Evolutionary conservation across 805 yeast genomes (phyloP), one percentile per base, ranked within the genome.

Genomic region (Nakazawaea sp.): DNA sequence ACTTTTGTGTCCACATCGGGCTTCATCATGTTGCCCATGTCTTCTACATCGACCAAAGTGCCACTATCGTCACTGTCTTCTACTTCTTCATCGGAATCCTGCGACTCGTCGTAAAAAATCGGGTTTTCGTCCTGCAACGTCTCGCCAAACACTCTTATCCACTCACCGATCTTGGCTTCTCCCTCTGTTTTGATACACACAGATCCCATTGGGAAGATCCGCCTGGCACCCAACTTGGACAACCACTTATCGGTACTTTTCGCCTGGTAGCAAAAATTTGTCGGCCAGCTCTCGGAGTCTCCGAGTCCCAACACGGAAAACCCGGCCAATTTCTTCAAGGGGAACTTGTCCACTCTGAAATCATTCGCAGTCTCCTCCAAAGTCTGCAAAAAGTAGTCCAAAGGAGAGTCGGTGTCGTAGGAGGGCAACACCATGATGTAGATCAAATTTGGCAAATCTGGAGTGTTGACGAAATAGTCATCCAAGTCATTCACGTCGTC

Each of bases 391-490:
- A 87, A 86, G 52, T 77, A 89, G 56, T 88, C 97, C 23, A 89
- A 68, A 11, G 97, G 96, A 1, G 94, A 84, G 55, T 88, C 97
- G 0, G 89, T 83, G 46, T 87, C 96, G 53, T 88, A 88, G 0
- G 96, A 86, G 2, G 97, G 97, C 23, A 88, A 64, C 12, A 88
- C 85, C 41, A 88, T 45, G 26, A 89, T 53, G 50, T 86, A 88
- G 10, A 86, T 59, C 28, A 72, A 59, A 38, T 76, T 70, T 4
- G 56, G 56, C 20, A 48, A 36, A 21, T 51, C 46, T 5, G 95
- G 94, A 9, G 76, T 68, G 35, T 70, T 72, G 32, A 85, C 66
- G 53, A 88, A 88, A 55, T 74, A 88, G 41, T 82, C 82, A 50
- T 89, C 97, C 36, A 85, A 60, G 57, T 89, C 96, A 45, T 80